Percentiles rank a stretch among this genome's conserved stretches.
These are phyloP conservation scores for Monosporascus sp. DNA, from an alignment of 2,329 filamentous ascomycete genomes.

Conservation along the genomic window DNA sequence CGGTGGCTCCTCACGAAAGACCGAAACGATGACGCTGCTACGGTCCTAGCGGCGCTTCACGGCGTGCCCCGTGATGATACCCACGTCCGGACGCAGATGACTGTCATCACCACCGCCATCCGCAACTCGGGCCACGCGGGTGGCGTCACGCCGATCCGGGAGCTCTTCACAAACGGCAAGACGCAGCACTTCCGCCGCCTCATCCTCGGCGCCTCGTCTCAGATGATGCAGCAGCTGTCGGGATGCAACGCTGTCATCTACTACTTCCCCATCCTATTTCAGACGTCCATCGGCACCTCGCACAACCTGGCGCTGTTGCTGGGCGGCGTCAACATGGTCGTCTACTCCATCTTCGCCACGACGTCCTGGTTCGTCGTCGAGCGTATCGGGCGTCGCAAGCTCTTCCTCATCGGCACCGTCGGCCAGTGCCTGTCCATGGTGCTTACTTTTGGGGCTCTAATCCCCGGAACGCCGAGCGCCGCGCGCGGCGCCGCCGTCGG, in stretches of 20 bases:
- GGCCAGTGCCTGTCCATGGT: slow-evolving; percentile 54
- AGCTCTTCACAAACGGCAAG: slow-evolving; percentile 55
- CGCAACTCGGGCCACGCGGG: slow-evolving; percentile 25
- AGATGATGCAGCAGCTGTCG: slow-evolving; percentile 59
- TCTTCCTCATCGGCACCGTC: slow-evolving; percentile 39
- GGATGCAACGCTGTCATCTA: slow-evolving; percentile 57
- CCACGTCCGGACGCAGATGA: slow-evolving; percentile 41
- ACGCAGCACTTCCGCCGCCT: slow-evolving; percentile 62
- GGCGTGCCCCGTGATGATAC: slow-evolving; percentile 43
- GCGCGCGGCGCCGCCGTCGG: slow-evolving; percentile 66
- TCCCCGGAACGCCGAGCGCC: slow-evolving; percentile 56
- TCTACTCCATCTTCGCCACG: slow-evolving; percentile 30
- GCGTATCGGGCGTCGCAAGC: slow-evolving; percentile 39
- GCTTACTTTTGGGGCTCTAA: slow-evolving; percentile 56
- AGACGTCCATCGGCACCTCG: slow-evolving; percentile 33
- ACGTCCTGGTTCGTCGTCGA: slow-evolving; percentile 41
- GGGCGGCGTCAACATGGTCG: slow-evolving; percentile 28
- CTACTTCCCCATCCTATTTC: slow-evolving; percentile 57
- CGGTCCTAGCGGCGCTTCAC: slow-evolving; percentile 46
- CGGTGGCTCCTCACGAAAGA: slow-evolving; percentile 42
- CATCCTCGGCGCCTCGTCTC: slow-evolving; percentile 52
- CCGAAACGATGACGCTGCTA: slow-evolving; percentile 47
- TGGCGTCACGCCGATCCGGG: slow-evolving; percentile 26
- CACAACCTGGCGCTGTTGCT: slow-evolving; percentile 46
- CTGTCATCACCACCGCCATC: slow-evolving; percentile 32